Percentiles rank a stretch among this genome's conserved stretches.
Evolutionary conservation across 169 alveolate species (phyloP).

Genomic region (Plasmodium blacklocki): DNA sequence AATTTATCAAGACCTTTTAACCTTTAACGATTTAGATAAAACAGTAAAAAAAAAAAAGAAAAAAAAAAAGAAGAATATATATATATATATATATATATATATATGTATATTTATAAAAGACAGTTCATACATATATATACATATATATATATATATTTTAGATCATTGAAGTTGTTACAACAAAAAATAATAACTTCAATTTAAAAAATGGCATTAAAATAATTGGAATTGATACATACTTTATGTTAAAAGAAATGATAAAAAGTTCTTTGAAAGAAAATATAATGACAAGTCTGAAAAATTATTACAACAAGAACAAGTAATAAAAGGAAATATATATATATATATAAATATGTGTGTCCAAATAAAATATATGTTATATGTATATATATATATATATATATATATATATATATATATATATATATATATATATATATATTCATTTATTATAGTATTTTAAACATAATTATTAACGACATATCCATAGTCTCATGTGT

Average conservation of each 20-base stretch:
- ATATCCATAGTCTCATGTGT: constrained; percentile 52
- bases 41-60: constrained; percentile 17
- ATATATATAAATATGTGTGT: neutral
- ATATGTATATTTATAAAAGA: neutral
- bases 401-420: neutral
- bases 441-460: constrained; percentile 23
- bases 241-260: constrained; percentile 56
- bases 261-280: constrained; percentile 61
- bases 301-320: constrained; percentile 50
- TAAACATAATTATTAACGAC: constrained; percentile 40
- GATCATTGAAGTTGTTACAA: constrained; percentile 70
- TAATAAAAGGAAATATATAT: constrained; percentile 1
- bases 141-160: neutral
- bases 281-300: constrained; percentile 46
- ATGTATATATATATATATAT: neutral
- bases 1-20: constrained; percentile 62
- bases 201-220: constrained; percentile 66
- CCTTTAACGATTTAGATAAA: constrained; percentile 71
- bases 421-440: neutral
- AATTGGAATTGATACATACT: constrained; percentile 70
- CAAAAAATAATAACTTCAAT: constrained; percentile 33
- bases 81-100: too few species aligned
- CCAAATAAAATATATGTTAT: neutral
- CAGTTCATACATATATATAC: neutral
- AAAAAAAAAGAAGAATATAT: neutral